These are phyloP conservation scores for Heteromeles arbutifolia DNA, from an alignment of 306 rosid species.

Conservation along the genomic window DNA sequence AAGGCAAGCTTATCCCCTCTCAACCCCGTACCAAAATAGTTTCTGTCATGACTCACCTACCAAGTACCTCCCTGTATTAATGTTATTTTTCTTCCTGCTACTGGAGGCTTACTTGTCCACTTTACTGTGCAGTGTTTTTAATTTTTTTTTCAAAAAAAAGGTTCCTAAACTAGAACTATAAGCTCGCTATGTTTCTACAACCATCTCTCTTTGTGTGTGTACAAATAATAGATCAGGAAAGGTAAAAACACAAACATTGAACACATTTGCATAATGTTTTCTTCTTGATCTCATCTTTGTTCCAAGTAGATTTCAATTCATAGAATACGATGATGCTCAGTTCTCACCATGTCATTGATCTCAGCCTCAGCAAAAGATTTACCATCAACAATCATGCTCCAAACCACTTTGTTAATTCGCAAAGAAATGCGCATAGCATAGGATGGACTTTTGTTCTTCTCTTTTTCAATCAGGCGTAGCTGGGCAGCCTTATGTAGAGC, in stretches of 20 bases:
- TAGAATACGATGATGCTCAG: not conserved
- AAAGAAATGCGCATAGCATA: constrained; percentile 96
- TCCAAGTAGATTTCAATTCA: not conserved
- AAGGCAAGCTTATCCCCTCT: too few species aligned
- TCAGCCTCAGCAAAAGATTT: constrained; percentile 98
- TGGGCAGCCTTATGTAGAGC: constrained; percentile 92
- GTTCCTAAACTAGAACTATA: too few species aligned
- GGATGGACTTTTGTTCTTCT: constrained; percentile 95
- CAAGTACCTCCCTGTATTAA: too few species aligned
- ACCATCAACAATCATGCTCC: constrained; percentile 99
- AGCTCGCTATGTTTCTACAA: not conserved
- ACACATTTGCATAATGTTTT: not conserved
- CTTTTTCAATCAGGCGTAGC: constrained; percentile 80
- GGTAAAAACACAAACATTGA: not conserved
- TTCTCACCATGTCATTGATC: constrained; percentile 92
- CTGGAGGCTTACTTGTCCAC: too few species aligned
- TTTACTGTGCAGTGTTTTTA: too few species aligned
- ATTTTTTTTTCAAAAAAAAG: too few species aligned
- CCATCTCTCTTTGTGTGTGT: not conserved
- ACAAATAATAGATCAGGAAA: too few species aligned
- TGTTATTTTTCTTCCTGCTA: too few species aligned
- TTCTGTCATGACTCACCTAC: too few species aligned
- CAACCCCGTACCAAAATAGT: too few species aligned
- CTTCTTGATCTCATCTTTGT: not conserved
- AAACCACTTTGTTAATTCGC: constrained; percentile 83